Conservation (phyloP, 306 rosid genomes). For the Datisca glomerata region DNA sequence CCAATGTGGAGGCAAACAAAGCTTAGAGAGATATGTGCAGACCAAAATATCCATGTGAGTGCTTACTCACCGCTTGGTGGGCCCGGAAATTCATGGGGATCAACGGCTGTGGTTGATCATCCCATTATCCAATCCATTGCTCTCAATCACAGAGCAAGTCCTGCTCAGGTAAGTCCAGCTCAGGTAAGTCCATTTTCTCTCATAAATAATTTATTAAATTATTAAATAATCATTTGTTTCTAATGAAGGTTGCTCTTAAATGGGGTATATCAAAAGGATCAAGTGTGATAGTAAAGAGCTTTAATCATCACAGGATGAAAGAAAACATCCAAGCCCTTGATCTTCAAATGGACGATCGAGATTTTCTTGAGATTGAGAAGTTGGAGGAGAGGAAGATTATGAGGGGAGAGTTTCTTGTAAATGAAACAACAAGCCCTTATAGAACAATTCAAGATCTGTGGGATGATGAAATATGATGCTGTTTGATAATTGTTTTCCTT, state of each 20-base stretch:
- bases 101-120: conserved; percentile 51
- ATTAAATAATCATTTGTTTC: neutral
- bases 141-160: conserved; percentile 39
- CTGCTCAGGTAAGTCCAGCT: conserved; percentile 85
- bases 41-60: conserved; percentile 60
- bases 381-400: conserved; percentile 65
- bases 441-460: conserved; percentile 59
- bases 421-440: conserved; percentile 77
- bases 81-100: conserved; percentile 92
- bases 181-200: neutral
- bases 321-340: conserved; percentile 50
- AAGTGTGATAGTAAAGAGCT: conserved; percentile 87
- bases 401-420: conserved; percentile 81
- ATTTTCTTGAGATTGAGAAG: conserved; percentile 40
- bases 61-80: conserved; percentile 91
- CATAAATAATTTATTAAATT: no score
- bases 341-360: conserved; percentile 49
- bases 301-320: conserved; percentile 46
- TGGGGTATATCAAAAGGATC: conserved; percentile 79
- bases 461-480: conserved; percentile 64
- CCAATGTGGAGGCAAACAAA: conserved; percentile 80
- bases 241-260: conserved; percentile 50
- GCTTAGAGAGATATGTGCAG: conserved; percentile 45
- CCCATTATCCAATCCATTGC: conserved; percentile 59
- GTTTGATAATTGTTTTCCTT: neutral